Conservation (phyloP, 768 basidiomycete species). For the Auricularia sp. region DNA sequence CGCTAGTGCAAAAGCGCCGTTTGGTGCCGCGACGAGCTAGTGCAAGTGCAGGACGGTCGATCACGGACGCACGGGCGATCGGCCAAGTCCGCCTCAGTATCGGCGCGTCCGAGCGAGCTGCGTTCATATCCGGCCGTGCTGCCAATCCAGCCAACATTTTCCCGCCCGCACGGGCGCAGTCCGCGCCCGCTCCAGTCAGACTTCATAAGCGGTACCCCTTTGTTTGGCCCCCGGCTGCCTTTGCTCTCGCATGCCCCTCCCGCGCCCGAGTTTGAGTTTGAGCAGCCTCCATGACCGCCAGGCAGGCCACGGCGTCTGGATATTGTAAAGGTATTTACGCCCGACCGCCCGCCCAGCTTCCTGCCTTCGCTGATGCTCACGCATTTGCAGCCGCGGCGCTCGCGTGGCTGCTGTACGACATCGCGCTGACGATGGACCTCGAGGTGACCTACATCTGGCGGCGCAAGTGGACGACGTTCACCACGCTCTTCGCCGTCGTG, state of each 20-base stretch:
- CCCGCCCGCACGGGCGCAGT: too few relatives aligned
- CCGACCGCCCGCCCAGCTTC: background rate
- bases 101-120: too few relatives aligned
- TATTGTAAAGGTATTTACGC: background rate
- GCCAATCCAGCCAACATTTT: too few relatives aligned
- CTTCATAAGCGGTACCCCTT: background rate
- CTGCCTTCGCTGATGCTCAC: background rate
- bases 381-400: background rate
- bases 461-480: background rate
- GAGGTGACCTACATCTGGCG: slow-evolving; percentile 1
- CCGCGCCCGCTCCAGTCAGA: too few relatives aligned
- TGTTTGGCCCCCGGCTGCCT: background rate
- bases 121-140: too few relatives aligned
- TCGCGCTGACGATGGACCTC: background rate
- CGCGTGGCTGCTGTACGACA: background rate
- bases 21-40: too few relatives aligned
- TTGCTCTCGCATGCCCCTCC: background rate
- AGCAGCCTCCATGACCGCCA: background rate
- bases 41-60: too few relatives aligned
- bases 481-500: background rate
- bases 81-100: too few relatives aligned
- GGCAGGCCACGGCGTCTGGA: background rate
- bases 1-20: too few relatives aligned
- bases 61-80: too few relatives aligned
- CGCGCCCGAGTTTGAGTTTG: background rate